phyloP scores from a whole-genome alignment of 805 yeast species.

The Candida pseudoglaebosa region DNA sequence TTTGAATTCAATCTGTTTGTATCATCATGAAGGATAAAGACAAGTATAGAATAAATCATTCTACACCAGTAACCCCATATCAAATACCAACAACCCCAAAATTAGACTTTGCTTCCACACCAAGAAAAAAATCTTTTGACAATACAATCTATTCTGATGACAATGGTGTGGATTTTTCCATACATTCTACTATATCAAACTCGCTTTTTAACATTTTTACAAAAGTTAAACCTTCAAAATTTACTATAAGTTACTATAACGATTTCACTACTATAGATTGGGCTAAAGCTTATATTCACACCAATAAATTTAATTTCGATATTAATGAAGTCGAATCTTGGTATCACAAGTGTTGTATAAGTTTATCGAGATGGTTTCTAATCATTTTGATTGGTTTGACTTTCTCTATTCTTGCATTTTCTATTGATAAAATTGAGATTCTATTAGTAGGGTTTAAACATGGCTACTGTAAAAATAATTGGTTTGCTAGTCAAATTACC shows the following conservation, averaged over 20 bases:
- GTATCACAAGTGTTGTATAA: slow-evolving; percentile 26
- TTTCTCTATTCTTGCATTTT: slow-evolving; percentile 48
- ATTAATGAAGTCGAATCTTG: slow-evolving; percentile 28
- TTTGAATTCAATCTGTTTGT: too few species aligned
- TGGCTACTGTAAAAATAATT: slow-evolving; percentile 47
- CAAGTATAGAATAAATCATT: slow-evolving; percentile 1
- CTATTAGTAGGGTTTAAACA: slow-evolving; percentile 47
- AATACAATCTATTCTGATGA: not conserved
- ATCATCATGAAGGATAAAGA: slow-evolving; percentile 1
- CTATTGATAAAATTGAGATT: slow-evolving; percentile 45
- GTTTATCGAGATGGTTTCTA: slow-evolving; percentile 47
- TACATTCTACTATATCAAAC: slow-evolving; percentile 6
- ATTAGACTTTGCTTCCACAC: slow-evolving; percentile 1
- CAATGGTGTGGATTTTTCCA: slow-evolving; percentile 1
- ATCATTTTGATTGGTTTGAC: slow-evolving; percentile 42
- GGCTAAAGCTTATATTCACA: slow-evolving; percentile 46
- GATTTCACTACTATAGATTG: slow-evolving; percentile 62
- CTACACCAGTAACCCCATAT: slow-evolving; percentile 6
- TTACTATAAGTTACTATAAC: slow-evolving; percentile 43
- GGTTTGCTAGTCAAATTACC: slow-evolving; percentile 39
- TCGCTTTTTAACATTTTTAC: not conserved
- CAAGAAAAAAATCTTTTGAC: slow-evolving; percentile 4
- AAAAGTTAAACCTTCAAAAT: not conserved
- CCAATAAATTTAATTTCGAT: slow-evolving; percentile 37
- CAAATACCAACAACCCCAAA: slow-evolving; percentile 1